Conservation (phyloP, 2,329 filamentous ascomycete species). For the Aspergillus transmontanensis region DNA sequence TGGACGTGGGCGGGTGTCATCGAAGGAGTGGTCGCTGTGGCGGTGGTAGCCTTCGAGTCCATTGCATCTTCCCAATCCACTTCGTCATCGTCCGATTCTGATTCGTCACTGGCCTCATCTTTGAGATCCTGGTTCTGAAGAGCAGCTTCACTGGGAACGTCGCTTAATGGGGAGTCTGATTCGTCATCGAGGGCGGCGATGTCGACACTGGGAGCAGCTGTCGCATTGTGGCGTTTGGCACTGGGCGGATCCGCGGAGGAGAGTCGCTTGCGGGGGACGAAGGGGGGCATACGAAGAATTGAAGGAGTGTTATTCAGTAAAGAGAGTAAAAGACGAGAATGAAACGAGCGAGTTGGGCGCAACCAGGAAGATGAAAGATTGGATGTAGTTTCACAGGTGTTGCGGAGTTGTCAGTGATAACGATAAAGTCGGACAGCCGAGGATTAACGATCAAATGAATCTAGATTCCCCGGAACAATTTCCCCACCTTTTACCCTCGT, state of each 20-base stretch:
- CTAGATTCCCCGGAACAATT: neutral
- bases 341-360: constrained; percentile 3
- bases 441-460: neutral
- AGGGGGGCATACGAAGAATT: constrained; percentile 46
- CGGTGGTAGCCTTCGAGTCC: constrained; percentile 37
- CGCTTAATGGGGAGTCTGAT: constrained; percentile 41
- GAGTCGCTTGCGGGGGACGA: constrained; percentile 47
- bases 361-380: neutral
- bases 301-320: constrained; percentile 10
- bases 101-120: constrained; percentile 57
- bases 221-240: constrained; percentile 38
- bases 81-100: constrained; percentile 58
- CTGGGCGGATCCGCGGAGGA: constrained; percentile 38
- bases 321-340: constrained; percentile 1
- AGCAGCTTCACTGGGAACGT: constrained; percentile 28
- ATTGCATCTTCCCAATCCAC: constrained; percentile 63
- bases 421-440: neutral
- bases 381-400: neutral
- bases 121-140: constrained; percentile 34
- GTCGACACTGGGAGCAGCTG: constrained; percentile 22
- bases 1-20: constrained; percentile 58
- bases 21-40: constrained; percentile 26
- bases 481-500: constrained; percentile 3
- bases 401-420: neutral
- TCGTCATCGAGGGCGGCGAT: constrained; percentile 28